Evolutionary conservation across 129 eudicot genomes (phyloP).

Genomic region (Calendula officinalis): DNA sequence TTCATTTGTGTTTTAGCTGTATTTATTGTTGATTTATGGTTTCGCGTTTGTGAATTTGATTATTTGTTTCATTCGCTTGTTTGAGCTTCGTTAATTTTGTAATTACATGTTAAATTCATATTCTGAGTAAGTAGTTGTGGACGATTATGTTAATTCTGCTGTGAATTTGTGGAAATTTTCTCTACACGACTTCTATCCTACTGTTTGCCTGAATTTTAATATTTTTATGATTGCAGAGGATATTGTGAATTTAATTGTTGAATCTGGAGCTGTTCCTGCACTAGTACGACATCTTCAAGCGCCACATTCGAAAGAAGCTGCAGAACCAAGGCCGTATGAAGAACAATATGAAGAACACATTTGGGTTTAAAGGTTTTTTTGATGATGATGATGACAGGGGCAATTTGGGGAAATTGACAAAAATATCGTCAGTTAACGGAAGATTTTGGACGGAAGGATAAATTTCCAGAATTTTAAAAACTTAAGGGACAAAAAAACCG

Average conservation of each 20-base stretch:
- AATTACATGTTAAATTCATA: not conserved
- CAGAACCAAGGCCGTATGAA: slow-evolving; percentile 36
- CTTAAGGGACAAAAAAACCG: too few species aligned
- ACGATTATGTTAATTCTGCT: slow-evolving; percentile 6
- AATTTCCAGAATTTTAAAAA: too few species aligned
- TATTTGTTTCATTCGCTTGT: not conserved
- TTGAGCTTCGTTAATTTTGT: not conserved
- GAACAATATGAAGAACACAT: too few species aligned
- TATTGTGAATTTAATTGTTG: slow-evolving; percentile 52
- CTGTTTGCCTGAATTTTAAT: slow-evolving; percentile 22
- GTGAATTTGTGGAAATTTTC: not conserved
- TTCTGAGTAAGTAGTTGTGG: slow-evolving; percentile 8
- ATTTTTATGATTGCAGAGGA: slow-evolving; percentile 41
- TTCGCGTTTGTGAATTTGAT: not conserved
- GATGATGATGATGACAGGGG: too few species aligned
- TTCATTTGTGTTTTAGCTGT: not conserved
- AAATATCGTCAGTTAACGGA: too few species aligned
- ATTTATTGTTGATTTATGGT: not conserved
- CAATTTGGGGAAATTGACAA: too few species aligned
- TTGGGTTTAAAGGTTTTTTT: too few species aligned
- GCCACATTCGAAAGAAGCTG: slow-evolving; percentile 34
- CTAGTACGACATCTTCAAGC: slow-evolving; percentile 53
- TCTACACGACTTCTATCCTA: not conserved
- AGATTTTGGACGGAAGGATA: too few species aligned
- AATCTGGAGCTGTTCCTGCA: slow-evolving; percentile 53